phyloP scores from a whole-genome alignment of 2,329 filamentous ascomycete species.

The Aspergillus puulaauensis region DNA sequence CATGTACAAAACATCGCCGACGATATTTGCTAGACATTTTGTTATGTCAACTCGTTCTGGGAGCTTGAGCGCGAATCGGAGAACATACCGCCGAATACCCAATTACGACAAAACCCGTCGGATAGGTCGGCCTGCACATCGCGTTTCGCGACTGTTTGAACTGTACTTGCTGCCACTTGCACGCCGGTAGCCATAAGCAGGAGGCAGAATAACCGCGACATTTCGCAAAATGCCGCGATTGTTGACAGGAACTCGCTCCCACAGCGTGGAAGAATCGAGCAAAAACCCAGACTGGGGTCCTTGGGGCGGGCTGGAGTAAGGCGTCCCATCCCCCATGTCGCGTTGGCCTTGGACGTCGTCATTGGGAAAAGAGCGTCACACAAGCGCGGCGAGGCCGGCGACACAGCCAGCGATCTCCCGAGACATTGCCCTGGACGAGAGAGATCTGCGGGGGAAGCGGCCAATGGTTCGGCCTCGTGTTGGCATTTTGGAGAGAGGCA shows the following conservation, averaged over 20 bases:
- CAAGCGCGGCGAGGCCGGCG: neutral
- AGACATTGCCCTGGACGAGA: neutral
- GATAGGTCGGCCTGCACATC: constrained; percentile 8
- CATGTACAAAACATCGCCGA: constrained; percentile 14
- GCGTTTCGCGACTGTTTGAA: neutral
- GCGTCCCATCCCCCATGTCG: neutral
- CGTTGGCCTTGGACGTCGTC: neutral
- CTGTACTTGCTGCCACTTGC: neutral
- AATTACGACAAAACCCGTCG: constrained; percentile 18
- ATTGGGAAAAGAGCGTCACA: neutral
- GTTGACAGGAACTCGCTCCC: neutral
- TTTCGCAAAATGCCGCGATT: neutral
- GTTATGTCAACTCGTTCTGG: neutral
- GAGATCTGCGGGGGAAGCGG: neutral
- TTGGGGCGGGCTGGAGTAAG: neutral
- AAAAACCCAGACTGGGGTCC: neutral
- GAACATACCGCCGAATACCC: constrained; percentile 13
- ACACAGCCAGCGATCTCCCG: neutral
- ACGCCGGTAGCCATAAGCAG: neutral
- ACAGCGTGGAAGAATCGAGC: neutral
- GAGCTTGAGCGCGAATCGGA: neutral
- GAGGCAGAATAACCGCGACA: neutral
- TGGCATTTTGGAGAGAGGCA: neutral
- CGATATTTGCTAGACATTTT: constrained; percentile 13
- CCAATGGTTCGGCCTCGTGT: neutral